A percentile compares a stretch with the other conserved stretches of the same genome.
Conservation (phyloP, 345 rosid genomes). For the Syzygium oleosum region DNA sequence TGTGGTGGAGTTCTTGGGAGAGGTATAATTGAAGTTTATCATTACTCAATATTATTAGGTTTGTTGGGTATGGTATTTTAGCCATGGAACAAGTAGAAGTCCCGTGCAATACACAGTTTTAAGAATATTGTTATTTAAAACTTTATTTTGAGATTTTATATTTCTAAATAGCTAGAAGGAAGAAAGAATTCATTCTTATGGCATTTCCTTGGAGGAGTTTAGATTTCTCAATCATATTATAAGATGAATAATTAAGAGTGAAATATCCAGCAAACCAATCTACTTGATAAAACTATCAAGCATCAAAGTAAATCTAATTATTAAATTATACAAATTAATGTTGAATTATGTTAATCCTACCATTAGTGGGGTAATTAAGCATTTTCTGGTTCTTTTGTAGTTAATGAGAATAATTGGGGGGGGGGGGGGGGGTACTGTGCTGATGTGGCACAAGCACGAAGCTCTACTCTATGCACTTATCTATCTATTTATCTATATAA, state of each 20-base stretch:
- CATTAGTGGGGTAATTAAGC: neutral
- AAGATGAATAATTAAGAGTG: neutral
- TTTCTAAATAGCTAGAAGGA: neutral
- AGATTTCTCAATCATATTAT: neutral
- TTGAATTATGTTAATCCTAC: neutral
- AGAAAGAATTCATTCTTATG: neutral
- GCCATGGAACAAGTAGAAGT: neutral
- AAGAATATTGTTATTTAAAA: neutral
- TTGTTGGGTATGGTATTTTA: neutral
- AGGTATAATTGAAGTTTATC: slow-evolving; percentile 45
- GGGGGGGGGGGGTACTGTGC: neutral
- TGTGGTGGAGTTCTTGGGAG: slow-evolving; percentile 98
- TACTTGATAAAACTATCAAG: neutral
- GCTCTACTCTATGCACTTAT: neutral
- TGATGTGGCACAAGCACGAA: neutral
- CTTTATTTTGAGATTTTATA: neutral
- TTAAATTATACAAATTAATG: neutral
- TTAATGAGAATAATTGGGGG: neutral
- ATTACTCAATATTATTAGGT: neutral
- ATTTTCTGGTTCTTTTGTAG: neutral
- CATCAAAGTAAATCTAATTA: neutral
- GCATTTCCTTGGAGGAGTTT: neutral
- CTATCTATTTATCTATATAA: neutral
- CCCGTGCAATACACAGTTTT: neutral
- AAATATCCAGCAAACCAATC: neutral